Evolutionary conservation across 306 rosid species (phyloP), one percentile per base, ranked within the genome.

Genomic region (Rosa multiflora): DNA sequence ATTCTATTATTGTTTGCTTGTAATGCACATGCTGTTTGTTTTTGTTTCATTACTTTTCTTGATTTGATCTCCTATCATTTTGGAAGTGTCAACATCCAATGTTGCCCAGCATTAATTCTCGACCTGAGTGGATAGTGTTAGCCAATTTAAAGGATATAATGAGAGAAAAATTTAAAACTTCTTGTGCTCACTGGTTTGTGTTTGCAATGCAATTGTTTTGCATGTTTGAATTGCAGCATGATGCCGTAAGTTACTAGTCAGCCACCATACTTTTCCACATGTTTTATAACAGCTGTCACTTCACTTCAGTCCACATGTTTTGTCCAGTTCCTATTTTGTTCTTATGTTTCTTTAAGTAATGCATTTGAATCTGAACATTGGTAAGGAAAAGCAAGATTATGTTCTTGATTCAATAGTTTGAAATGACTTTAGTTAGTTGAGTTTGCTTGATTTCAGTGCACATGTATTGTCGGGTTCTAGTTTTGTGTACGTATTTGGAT

Each of bases 1-100:
- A 61, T 55, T 18, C 46, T 82, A 26, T 15, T 14, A 62, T 63
- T 47, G 48, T 73, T 66, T 77, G 48, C 46, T 67, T 44, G 21
- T 3, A 12, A 63, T 17, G 17, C 44, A 14, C 58, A 18, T 29
- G 51, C 21, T 29, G 69, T 62, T 49, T 26, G 15, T 53, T 46
- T 49, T 44, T 64, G 55, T 37, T 42, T 15, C 66, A 32, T 63
- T 47, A 35, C 20, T 51, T 53, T 46, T 44, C 20, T 42, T 75
- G 17, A 0, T 26, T 21, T 23, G 39, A 17, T 51, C 14, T 72
- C 18, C 9, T 8, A 20, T 46, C 46, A 10, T 29, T 62, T 46
- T 76, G 79, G 79, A 63, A n/a, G 12, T 63, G 47, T 35, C 42
- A 43, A 2, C 66, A 64, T 63, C 20, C 8, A 4, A 9, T 13